Evolutionary conservation across 495 filamentous ascomycete genomes (phyloP), one percentile per base, ranked within the genome.

Genomic region (Halenospora varia): DNA sequence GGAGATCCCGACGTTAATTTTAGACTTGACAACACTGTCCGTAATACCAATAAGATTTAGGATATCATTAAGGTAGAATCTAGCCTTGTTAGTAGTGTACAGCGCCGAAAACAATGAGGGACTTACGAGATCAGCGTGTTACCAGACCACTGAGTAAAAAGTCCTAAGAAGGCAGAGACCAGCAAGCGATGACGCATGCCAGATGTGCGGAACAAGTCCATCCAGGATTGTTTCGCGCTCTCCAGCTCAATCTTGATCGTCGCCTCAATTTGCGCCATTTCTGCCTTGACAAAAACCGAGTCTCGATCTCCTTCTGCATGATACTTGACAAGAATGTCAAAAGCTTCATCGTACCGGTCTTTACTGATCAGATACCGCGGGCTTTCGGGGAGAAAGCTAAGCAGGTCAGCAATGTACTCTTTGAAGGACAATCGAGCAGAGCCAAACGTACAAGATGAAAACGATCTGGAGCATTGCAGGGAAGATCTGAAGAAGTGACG

Each of bases 341-440:
- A 72, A 0, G 79, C 79, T 56, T 82, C 78, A 6, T 78, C 70
- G 59, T 78, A 74, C n/a, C 78, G 72, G 53, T 78, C 78, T 61
- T 82, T 79, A 59, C 80, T 75, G 57, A 86, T 82, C 59, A 82
- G 71, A 59, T 72, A 82, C 19, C 79, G 72, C 0, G 79, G 79
- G 11, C 73, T 76, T 60, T 83, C 80, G 6, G 80, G 80, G 24
- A 80, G 19, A 29, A 60, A 56, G 40, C 40, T 39, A 9, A 15
- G 18, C 2, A 2, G 19, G 10, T 53, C 24, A 53, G 25, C 6
- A 19, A 19, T 10, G 51, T 26, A 24, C 39, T 46, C 29, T 29
- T 15, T 2, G 25, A 39, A 17, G 19, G 10, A 18, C 8, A 10
- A 6, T 18, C 10, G 44, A 18, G 44, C 35, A 15, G 35, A 9